phyloP scores from a whole-genome alignment of 352 stramenopile genomes.

The Phytophthora cajani region DNA sequence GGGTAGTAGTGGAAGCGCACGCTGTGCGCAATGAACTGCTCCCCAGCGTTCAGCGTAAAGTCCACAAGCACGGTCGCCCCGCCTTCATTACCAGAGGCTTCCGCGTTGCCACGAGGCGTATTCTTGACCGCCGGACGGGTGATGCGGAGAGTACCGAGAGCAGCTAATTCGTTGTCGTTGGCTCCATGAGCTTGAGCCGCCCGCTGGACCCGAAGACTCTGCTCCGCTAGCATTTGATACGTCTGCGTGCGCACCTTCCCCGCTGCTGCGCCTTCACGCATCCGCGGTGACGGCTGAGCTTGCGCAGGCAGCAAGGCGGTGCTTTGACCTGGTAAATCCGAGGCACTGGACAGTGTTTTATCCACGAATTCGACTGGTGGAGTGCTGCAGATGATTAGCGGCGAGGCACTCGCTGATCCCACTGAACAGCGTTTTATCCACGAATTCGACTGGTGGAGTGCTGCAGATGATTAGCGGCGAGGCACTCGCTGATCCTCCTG shows the following conservation, averaged over 20 bases:
- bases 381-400: slow-evolving; percentile 67
- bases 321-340: slow-evolving; percentile 12
- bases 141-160: slow-evolving; percentile 18
- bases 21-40: slow-evolving; percentile 81
- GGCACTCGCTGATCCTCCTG: slow-evolving; percentile 56
- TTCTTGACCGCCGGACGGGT: slow-evolving; percentile 27
- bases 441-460: slow-evolving; percentile 61
- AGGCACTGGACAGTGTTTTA: slow-evolving; percentile 22
- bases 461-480: slow-evolving; percentile 67
- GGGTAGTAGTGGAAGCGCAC: slow-evolving; percentile 74
- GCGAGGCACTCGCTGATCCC: slow-evolving; percentile 53
- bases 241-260: slow-evolving; percentile 55
- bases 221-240: slow-evolving; percentile 66
- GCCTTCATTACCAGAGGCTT: slow-evolving; percentile 14
- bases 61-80: slow-evolving; percentile 68
- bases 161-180: slow-evolving; percentile 9
- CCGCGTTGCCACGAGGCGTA: slow-evolving; percentile 13
- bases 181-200: slow-evolving; percentile 9
- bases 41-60: slow-evolving; percentile 77
- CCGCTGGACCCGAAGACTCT: slow-evolving; percentile 47
- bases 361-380: slow-evolving; percentile 67
- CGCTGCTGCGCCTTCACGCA: slow-evolving; percentile 36
- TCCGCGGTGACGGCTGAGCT: slow-evolving; percentile 24
- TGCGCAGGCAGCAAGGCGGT: slow-evolving; percentile 9
- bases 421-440: slow-evolving; percentile 43